Evolutionary conservation across 495 filamentous ascomycete species (phyloP).

Genomic region (Aspergillus sclerotioniger): DNA sequence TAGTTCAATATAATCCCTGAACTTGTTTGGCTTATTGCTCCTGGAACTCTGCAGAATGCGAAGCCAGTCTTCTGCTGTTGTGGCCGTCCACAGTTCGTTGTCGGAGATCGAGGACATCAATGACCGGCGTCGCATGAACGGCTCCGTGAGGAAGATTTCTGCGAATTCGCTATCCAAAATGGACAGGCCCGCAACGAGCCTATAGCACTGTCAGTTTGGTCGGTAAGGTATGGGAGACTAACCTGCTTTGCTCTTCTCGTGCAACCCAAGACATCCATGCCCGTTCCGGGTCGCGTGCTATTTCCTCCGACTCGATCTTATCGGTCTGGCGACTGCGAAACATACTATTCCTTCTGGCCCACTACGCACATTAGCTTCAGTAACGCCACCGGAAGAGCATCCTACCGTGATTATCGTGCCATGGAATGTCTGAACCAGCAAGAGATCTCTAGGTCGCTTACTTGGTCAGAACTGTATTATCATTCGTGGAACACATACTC

Average conservation of each 20-base stretch:
- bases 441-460: conserved; percentile 23
- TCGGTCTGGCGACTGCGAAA: background rate
- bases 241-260: conserved; percentile 22
- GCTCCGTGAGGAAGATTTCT: conserved; percentile 29
- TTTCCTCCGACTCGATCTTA: background rate
- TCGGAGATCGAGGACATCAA: conserved; percentile 19
- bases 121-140: conserved; percentile 21
- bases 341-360: conserved; percentile 7
- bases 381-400: background rate
- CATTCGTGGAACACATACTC: conserved; percentile 9
- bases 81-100: conserved; percentile 27
- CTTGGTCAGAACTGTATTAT: background rate
- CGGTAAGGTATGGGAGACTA: background rate
- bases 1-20: background rate
- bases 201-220: background rate
- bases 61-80: background rate
- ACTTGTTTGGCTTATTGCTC: background rate
- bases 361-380: conserved; percentile 9
- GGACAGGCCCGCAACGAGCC: conserved; percentile 20
- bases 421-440: conserved; percentile 31
- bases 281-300: conserved; percentile 14
- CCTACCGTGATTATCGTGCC: conserved; percentile 32
- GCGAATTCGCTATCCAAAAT: conserved; percentile 33
- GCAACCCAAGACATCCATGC: conserved; percentile 17
- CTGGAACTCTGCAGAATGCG: background rate